Conservation (phyloP, 352 stramenopile species). For the Phytophthora tubulina region DNA sequence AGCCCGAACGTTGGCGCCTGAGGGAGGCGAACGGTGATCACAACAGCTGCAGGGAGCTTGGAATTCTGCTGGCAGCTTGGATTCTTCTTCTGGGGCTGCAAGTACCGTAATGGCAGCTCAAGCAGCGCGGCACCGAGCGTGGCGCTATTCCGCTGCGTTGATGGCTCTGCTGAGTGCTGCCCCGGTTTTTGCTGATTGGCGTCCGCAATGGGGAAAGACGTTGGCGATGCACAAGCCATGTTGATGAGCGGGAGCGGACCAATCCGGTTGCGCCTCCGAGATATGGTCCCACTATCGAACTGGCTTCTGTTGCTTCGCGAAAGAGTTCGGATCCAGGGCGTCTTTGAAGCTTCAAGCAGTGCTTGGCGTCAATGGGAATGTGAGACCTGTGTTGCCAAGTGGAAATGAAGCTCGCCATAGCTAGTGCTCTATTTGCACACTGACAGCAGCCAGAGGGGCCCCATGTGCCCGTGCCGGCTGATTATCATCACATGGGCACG, state of each 20-base stretch:
- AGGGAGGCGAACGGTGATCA: slow-evolving; percentile 1
- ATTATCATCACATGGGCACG: background rate
- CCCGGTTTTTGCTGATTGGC: slow-evolving; percentile 42
- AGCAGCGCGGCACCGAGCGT: background rate
- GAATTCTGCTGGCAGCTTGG: slow-evolving; percentile 22
- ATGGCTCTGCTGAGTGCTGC: slow-evolving; percentile 33
- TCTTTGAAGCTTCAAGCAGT: background rate
- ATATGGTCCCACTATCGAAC: slow-evolving; percentile 30
- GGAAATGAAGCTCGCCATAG: background rate
- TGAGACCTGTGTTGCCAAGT: background rate
- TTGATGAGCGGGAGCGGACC: slow-evolving; percentile 20
- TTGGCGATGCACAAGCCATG: slow-evolving; percentile 14
- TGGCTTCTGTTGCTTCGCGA: slow-evolving; percentile 23
- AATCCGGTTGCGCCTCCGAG: background rate
- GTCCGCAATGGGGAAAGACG: slow-evolving; percentile 7
- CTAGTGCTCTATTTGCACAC: slow-evolving; percentile 1
- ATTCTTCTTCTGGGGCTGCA: slow-evolving; percentile 18
- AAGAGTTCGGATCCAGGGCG: slow-evolving; percentile 8
- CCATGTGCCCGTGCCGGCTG: slow-evolving; percentile 1
- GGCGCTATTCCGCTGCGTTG: slow-evolving; percentile 16
- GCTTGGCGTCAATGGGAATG: background rate
- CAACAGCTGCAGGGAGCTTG: slow-evolving; percentile 15
- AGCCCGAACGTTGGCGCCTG: slow-evolving; percentile 28
- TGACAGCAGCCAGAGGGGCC: background rate
- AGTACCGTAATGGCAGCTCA: slow-evolving; percentile 8